These are phyloP conservation scores for Candida yuanshanica DNA, from an alignment of 805 yeast species.

Conservation along the genomic window DNA sequence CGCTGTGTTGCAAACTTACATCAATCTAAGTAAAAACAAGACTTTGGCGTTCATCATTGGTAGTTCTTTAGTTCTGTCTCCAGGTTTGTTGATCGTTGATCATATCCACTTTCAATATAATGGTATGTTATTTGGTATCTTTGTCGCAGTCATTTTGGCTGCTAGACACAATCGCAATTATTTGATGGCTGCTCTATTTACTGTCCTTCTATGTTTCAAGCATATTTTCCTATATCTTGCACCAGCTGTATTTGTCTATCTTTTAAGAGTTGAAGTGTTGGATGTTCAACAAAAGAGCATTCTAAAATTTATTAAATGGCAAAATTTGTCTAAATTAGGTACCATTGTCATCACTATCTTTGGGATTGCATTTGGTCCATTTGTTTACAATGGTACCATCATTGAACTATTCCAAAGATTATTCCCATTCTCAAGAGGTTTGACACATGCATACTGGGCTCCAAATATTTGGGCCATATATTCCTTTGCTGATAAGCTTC, in stretches of 20 bases:
- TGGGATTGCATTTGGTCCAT: constrained; percentile 72
- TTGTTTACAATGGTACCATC: constrained; percentile 48
- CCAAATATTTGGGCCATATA: constrained; percentile 97
- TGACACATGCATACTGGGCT: constrained; percentile 99
- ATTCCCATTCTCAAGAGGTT: constrained; percentile 91
- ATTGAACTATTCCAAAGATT: constrained; percentile 63
- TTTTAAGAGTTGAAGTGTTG: constrained; percentile 68
- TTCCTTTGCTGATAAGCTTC: constrained; percentile 70
- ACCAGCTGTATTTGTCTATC: constrained; percentile 83
- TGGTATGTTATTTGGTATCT: constrained; percentile 84
- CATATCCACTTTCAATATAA: constrained; percentile 97
- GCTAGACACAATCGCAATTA: constrained; percentile 57
- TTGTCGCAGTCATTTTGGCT: constrained; percentile 66
- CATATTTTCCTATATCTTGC: constrained; percentile 91
- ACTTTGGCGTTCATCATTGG: constrained; percentile 64
- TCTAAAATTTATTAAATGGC: constrained; percentile 43
- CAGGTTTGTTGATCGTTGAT: constrained; percentile 86
- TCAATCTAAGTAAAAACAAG: constrained; percentile 40
- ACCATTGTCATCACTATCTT: constrained; percentile 57
- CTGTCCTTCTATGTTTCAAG: constrained; percentile 82
- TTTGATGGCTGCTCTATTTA: constrained; percentile 62
- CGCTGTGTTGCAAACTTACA: constrained; percentile 63
- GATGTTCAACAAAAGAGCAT: constrained; percentile 29
- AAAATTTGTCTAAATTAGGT: constrained; percentile 56
- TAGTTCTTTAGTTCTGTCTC: constrained; percentile 76